Conservation (phyloP, 139 green algal genomes). For the Chlorella sorokiniana region DNA sequence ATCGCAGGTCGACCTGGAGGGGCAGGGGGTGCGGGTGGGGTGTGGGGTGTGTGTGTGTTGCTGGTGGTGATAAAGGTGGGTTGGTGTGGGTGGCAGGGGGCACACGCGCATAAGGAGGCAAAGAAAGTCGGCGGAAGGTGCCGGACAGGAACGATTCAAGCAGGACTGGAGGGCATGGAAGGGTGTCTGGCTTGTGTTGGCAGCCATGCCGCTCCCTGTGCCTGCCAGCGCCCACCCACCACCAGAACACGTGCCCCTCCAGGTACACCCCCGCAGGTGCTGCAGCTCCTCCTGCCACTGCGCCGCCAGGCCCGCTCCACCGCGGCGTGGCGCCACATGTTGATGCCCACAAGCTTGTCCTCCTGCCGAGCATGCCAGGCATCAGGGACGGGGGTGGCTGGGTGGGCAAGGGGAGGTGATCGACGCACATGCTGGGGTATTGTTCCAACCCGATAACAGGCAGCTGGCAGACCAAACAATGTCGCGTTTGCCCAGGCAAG, state of each 20-base stretch:
- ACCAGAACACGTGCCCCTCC: constrained; percentile 10
- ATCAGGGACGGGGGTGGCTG: too few relatives aligned
- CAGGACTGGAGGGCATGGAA: too few relatives aligned
- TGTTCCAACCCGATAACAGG: background rate
- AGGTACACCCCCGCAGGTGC: background rate
- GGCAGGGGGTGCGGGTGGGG: background rate
- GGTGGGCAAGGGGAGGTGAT: too few relatives aligned
- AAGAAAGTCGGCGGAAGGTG: too few relatives aligned
- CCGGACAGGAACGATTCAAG: too few relatives aligned
- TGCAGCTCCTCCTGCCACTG: constrained; percentile 5
- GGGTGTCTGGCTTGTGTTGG: too few relatives aligned
- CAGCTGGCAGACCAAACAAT: background rate
- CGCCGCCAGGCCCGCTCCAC: background rate
- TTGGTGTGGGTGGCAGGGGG: too few relatives aligned
- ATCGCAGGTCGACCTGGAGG: constrained; percentile 9
- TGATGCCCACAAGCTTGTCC: constrained; percentile 10
- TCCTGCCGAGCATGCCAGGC: background rate
- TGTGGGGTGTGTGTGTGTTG: background rate
- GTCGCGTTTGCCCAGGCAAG: background rate
- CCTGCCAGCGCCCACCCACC: background rate
- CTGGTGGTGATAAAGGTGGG: too few relatives aligned
- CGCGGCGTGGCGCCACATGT: background rate
- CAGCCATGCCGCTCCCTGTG: background rate
- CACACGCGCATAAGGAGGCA: too few relatives aligned
- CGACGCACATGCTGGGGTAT: too few relatives aligned